Conservation (phyloP, 2,329 filamentous ascomycete genomes). For the Hymenoscyphus occultus region DNA sequence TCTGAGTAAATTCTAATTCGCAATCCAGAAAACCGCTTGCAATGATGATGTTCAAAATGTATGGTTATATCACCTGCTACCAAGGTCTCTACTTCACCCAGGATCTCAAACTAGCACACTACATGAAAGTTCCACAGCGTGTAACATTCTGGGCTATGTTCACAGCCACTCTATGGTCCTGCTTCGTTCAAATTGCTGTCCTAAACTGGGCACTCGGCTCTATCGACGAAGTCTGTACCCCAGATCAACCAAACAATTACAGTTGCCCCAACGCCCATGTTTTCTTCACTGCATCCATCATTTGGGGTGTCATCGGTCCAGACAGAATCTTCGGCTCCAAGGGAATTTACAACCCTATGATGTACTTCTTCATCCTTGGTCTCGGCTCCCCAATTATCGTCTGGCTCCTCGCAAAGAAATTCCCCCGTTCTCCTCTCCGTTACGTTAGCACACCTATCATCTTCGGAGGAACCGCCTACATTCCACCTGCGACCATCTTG, state of each 20-base stretch:
- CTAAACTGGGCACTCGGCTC: conserved; percentile 58
- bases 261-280: conserved; percentile 50
- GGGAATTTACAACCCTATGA: conserved; percentile 60
- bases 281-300: conserved; percentile 66
- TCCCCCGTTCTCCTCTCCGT: conserved; percentile 58
- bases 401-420: conserved; percentile 53
- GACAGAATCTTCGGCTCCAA: conserved; percentile 63
- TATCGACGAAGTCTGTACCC: conserved; percentile 63
- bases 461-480: conserved; percentile 59
- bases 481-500: conserved; percentile 68
- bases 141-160: conserved; percentile 65
- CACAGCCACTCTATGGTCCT: conserved; percentile 63
- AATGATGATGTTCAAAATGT: conserved; percentile 79
- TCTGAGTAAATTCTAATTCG: neutral
- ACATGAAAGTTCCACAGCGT: conserved; percentile 58
- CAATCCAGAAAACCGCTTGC: conserved; percentile 51
- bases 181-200: conserved; percentile 63
- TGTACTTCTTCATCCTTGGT: conserved; percentile 71
- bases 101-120: conserved; percentile 52
- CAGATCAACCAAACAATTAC: conserved; percentile 50
- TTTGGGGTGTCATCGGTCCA: conserved; percentile 73
- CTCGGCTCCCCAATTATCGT: conserved; percentile 60
- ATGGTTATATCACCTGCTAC: conserved; percentile 50
- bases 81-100: conserved; percentile 48
- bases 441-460: conserved; percentile 68